Evolutionary conservation across 1,139 yeast genomes (phyloP), one percentile per base, ranked within the genome.

Genomic region (Diutina mesorugosa): DNA sequence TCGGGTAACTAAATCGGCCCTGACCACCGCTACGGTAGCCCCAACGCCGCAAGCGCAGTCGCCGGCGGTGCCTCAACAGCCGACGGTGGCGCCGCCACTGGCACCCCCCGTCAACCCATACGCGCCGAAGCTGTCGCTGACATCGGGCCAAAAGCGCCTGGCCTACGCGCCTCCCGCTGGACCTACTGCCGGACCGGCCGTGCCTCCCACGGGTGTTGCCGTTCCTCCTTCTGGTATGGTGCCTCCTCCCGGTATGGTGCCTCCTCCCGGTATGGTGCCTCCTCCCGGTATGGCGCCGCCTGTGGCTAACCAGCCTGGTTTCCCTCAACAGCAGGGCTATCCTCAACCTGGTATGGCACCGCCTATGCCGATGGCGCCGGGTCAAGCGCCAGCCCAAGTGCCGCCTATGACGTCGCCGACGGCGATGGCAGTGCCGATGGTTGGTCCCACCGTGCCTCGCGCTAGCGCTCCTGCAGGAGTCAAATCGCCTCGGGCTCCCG

Each of bases 1-100:
- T 4, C 64, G 77, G 57, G 67, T 69, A 7, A 70, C 69, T 14
- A 67, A 68, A 21, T 64, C 60, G 12, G 56, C 74, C 8, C 47
- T 14, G n/a, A 18, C n/a, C 8, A 26, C 26, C 26, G 26, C 48
- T 18, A 9, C 9, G 29, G 8, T 18, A 14, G 14, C 38, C 2
- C 16, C 51, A 28, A 8, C 14, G 30, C 10, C 8, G 8, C 51
- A 47, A 47, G 16, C 9, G 35, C 46, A 12, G 5, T 30, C 21
- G 21, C 51, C 51, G 5, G 35, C 14, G 21, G 16, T 47, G 7
- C 5, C 51, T 14, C 12, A 28, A 28, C 38, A 30, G 6, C 38
- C 51, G 16, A 7, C 30, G 12, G 21, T 38, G 14, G 30, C 14
- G 51, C 28, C 53, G 7, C 48, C 48, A 4, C 18, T 10, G 45